Evolutionary conservation across 2,329 filamentous ascomycete species (phyloP).

Genomic region (Pestalotiopsis sp.): DNA sequence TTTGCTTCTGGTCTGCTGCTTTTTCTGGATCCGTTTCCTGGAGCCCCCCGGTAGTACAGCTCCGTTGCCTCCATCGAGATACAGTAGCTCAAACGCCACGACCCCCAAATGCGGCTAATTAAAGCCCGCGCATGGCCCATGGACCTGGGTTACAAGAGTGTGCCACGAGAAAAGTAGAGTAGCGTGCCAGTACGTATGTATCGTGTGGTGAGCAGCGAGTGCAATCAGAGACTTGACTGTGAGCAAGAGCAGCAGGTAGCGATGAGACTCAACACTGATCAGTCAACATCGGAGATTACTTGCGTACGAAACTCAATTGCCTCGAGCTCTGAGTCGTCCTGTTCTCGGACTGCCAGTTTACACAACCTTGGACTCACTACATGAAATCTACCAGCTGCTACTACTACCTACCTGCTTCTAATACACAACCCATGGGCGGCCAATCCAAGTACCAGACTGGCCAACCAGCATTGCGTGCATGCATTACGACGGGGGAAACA

Average conservation of each 20-base stretch:
- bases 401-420: neutral
- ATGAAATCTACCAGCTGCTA: too few relatives aligned
- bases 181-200: neutral
- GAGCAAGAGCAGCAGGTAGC: too few relatives aligned
- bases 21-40: neutral
- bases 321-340: too few relatives aligned
- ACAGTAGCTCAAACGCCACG: conserved; percentile 8
- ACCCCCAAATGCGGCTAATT: conserved; percentile 11
- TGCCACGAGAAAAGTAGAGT: neutral
- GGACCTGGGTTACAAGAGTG: neutral
- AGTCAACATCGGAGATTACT: too few relatives aligned
- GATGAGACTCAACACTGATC: too few relatives aligned
- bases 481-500: neutral
- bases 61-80: neutral
- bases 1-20: conserved; percentile 10
- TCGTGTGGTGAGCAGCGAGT: neutral
- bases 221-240: too few relatives aligned
- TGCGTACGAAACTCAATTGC: too few relatives aligned
- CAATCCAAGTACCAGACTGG: neutral
- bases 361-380: too few relatives aligned
- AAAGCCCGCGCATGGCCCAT: neutral
- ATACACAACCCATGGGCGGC: neutral
- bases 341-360: too few relatives aligned
- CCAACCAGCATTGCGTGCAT: neutral
- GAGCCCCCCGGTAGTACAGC: neutral